Evolutionary conservation across 768 basidiomycete species (phyloP).

Genomic region (Paxillus rubicundulus): DNA sequence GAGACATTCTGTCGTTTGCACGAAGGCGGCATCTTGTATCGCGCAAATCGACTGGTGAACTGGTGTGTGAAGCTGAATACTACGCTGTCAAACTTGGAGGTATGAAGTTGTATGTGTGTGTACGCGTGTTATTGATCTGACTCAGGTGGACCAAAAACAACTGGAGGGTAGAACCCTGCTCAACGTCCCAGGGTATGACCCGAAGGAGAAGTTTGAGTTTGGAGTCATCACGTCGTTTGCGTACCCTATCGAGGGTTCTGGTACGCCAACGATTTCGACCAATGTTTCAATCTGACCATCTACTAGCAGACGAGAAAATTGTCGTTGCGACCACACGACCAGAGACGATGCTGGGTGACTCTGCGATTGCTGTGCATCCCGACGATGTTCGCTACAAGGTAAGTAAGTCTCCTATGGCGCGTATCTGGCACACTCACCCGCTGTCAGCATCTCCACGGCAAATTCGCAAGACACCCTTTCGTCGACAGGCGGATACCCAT

Average conservation of each 20-base stretch:
- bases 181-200: conserved; percentile 90
- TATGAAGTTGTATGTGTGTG: conserved; percentile 27
- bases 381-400: conserved; percentile 88
- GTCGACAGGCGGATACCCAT: conserved; percentile 83
- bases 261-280: conserved; percentile 35
- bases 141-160: conserved; percentile 88
- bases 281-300: not conserved
- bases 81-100: conserved; percentile 96
- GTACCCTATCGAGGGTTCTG: conserved; percentile 84
- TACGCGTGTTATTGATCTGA: not conserved
- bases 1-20: conserved; percentile 90
- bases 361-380: conserved; percentile 94
- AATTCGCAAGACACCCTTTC: conserved; percentile 89
- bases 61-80: conserved; percentile 98
- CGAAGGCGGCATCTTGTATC: conserved; percentile 90
- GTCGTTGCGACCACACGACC: conserved; percentile 96
- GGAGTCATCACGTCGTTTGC: conserved; percentile 97
- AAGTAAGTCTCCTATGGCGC: not conserved
- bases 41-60: conserved; percentile 95
- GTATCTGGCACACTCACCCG: not conserved
- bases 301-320: conserved; percentile 72
- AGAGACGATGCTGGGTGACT: conserved; percentile 98
- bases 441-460: conserved; percentile 83
- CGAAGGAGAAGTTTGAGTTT: conserved; percentile 96
- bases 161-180: conserved; percentile 82